Conservation (phyloP, 1,139 yeast species). For the Geotrichum histeridarum region DNA sequence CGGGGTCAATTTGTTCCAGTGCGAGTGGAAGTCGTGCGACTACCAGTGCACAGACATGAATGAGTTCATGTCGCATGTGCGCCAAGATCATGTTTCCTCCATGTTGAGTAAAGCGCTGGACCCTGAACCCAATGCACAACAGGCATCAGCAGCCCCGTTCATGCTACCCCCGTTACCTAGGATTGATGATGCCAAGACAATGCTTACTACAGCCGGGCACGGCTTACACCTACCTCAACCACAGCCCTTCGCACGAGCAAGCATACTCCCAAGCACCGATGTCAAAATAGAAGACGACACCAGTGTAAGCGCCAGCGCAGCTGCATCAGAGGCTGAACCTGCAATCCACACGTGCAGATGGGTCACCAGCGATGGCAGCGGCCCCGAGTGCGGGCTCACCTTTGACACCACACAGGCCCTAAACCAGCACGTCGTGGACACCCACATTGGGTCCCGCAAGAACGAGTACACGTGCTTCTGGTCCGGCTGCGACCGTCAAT, state of each 20-base stretch:
- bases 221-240: too few relatives aligned
- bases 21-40: constrained; percentile 73
- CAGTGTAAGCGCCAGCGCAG: constrained; percentile 8
- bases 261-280: neutral
- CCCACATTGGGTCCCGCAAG: constrained; percentile 72
- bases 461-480: constrained; percentile 67
- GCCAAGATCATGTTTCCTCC: constrained; percentile 45
- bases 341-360: constrained; percentile 43
- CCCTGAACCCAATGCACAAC: neutral
- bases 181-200: too few relatives aligned
- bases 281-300: constrained; percentile 5
- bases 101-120: neutral
- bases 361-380: constrained; percentile 33
- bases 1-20: constrained; percentile 37
- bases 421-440: constrained; percentile 61
- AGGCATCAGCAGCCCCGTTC: neutral
- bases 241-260: too few relatives aligned
- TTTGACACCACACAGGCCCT: constrained; percentile 56
- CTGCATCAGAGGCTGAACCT: neutral
- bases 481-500: constrained; percentile 67
- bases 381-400: constrained; percentile 43
- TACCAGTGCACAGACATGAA: constrained; percentile 50
- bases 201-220: too few relatives aligned
- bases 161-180: too few relatives aligned
- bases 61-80: constrained; percentile 56